Conservation (phyloP, 768 basidiomycete genomes). For the Amanita muscaria region DNA sequence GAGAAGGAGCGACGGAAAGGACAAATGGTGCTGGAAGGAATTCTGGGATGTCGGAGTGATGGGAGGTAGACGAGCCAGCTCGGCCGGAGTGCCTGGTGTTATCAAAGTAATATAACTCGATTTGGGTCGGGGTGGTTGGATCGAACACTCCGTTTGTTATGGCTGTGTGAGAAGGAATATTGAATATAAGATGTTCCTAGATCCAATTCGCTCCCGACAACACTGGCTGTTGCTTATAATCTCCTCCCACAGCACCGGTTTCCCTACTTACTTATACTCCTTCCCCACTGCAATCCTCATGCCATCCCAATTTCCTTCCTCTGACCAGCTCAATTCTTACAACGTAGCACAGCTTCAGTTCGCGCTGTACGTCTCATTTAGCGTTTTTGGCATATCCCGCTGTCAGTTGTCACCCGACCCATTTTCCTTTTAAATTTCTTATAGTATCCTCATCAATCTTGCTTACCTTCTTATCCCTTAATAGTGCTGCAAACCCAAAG, state of each 20-base stretch:
- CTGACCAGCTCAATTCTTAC: constrained; percentile 45
- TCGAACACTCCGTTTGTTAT: constrained; percentile 10
- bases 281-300: constrained; percentile 5
- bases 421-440: constrained; percentile 15
- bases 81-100: constrained; percentile 9
- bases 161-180: constrained; percentile 8
- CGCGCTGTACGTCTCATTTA: constrained; percentile 38
- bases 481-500: constrained; percentile 31
- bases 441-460: constrained; percentile 10
- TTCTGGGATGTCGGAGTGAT: constrained; percentile 33
- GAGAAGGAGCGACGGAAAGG: constrained; percentile 84
- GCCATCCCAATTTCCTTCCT: constrained; percentile 16
- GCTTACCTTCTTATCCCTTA: constrained; percentile 14
- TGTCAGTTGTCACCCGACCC: constrained; percentile 21
- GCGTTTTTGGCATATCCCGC: constrained; percentile 16
- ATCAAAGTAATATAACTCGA: constrained; percentile 18
- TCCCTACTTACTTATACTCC: constrained; percentile 14
- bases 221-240: not conserved
- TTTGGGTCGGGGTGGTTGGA: constrained; percentile 12
- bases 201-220: constrained; percentile 5
- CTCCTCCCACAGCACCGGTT: constrained; percentile 6
- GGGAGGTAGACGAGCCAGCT: constrained; percentile 10
- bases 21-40: constrained; percentile 52
- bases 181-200: constrained; percentile 8
- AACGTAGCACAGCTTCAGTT: constrained; percentile 57